A percentile compares a stretch with the other conserved stretches of the same genome.
These are phyloP conservation scores for Tetracladium marchalianum DNA, from an alignment of 495 filamentous ascomycete genomes.

Conservation along the genomic window DNA sequence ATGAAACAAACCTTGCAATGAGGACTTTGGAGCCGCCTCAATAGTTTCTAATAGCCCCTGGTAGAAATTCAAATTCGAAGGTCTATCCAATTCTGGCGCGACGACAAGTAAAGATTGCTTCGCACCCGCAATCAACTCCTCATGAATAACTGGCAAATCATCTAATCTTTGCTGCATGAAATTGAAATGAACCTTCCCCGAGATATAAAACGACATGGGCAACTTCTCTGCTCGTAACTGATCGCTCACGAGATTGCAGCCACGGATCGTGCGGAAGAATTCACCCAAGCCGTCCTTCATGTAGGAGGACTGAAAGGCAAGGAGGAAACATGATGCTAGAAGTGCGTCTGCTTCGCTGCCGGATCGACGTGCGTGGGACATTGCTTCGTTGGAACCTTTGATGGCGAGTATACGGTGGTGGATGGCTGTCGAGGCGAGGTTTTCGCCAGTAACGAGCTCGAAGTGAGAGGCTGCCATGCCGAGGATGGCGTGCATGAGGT, in stretches of 20 bases:
- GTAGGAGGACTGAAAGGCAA: conserved; percentile 17
- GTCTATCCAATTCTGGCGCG: neutral
- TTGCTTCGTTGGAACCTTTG: conserved; percentile 10
- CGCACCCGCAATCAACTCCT: conserved; percentile 7
- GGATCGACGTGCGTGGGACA: conserved; percentile 1
- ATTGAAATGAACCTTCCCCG: conserved; percentile 7
- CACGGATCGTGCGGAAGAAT: conserved; percentile 14
- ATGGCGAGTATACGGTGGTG: conserved; percentile 14
- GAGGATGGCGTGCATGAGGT: conserved; percentile 18
- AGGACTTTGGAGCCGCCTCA: conserved; percentile 2
- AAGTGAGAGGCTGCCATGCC: conserved; percentile 15
- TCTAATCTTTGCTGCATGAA: conserved; percentile 8
- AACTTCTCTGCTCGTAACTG: conserved; percentile 8
- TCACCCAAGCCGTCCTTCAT: conserved; percentile 15
- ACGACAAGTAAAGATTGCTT: conserved; percentile 4
- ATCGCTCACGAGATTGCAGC: conserved; percentile 6
- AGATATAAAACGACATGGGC: conserved; percentile 6
- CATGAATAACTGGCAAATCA: conserved; percentile 11
- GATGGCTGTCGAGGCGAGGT: conserved; percentile 2
- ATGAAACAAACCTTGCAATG: conserved; percentile 3
- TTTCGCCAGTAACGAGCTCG: conserved; percentile 2
- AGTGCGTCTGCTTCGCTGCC: conserved; percentile 14
- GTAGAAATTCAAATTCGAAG: conserved; percentile 3
- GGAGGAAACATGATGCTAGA: conserved; percentile 11
- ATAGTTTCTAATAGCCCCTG: conserved; percentile 3